These are phyloP conservation scores for Vitellaria paradoxa DNA, from an alignment of 179 eudicot genomes.

Conservation along the genomic window DNA sequence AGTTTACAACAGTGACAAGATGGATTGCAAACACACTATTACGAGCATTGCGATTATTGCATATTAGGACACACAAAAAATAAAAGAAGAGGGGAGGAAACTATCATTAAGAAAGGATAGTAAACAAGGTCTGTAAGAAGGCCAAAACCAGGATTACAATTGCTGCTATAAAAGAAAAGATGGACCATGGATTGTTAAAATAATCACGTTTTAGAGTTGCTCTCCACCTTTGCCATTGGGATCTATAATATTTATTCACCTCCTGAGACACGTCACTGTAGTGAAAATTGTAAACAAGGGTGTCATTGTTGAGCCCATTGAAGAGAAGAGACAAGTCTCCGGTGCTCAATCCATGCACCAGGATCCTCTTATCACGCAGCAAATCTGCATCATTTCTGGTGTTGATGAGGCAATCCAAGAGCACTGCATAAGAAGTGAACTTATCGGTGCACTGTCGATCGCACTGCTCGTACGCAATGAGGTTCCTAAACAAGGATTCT, in stretches of 20 bases:
- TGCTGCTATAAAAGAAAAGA: slow-evolving; percentile 7
- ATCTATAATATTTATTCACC: background rate
- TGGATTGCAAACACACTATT: background rate
- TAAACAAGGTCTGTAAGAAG: slow-evolving; percentile 8
- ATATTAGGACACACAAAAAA: background rate
- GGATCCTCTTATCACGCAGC: background rate
- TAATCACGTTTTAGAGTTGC: slow-evolving; percentile 4
- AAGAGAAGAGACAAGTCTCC: background rate
- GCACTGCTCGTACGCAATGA: slow-evolving; percentile 3
- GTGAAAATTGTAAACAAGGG: background rate
- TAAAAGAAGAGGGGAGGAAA: background rate
- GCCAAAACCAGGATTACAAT: slow-evolving; percentile 1
- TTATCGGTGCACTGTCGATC: background rate
- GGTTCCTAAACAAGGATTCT: background rate
- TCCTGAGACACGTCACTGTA: background rate
- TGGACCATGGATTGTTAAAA: slow-evolving; percentile 12
- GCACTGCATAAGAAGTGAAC: slow-evolving; percentile 9
- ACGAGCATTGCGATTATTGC: background rate
- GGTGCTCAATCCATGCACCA: background rate
- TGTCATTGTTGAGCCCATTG: background rate
- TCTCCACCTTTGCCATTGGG: slow-evolving; percentile 3
- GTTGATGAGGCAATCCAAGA: slow-evolving; percentile 1
- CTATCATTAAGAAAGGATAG: background rate
- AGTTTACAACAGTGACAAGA: background rate
- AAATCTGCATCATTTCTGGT: slow-evolving; percentile 4